Evolutionary conservation across 441 rosid genomes (phyloP), one percentile per base, ranked within the genome.

Genomic region (Eugenia klotzschiana): DNA sequence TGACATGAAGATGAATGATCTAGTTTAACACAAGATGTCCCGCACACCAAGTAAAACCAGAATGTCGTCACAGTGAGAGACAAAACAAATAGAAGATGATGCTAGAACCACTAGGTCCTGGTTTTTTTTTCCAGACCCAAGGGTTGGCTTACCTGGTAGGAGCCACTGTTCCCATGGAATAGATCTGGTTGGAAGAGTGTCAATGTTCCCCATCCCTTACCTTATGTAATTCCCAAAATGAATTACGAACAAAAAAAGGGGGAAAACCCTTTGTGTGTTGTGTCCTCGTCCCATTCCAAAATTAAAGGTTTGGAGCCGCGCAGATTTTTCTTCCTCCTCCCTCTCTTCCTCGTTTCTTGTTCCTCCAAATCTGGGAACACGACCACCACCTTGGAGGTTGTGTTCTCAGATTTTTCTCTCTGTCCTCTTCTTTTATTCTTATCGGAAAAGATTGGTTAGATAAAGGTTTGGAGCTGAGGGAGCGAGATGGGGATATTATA

Each of bases 401-500:
- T 37, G 77, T 64, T 20, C 77, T 64, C 77, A 43, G 77, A 64
- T 33, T 37, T 29, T 29, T 0, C 3, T n/a, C 20, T 1, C 8
- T 9, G 7, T 41, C 7, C 5, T 9, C 43, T 41, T 41, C 7
- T 9, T 9, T 4, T 2, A 20, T 0, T 29, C 18, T 8, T 18
- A 11, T 43, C 46, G 25, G 5, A 43, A 64, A 5, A 9, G 77
- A 69, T 69, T 1, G 25, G 46, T 2, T 9, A 40, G 40, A 0
- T 5, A 18, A 37, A 41, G 37, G 56, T 23, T 15, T 8, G 50
- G 20, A 20, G 29, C 29, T 9, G 16, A 33, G 8, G 1, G 33
- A 41, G 23, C 3, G 6, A 11, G 56, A 95, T 95, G 99, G 95
- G 95, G 91, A 93, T 96, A 29, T 85, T 93, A 1, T 95, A 89